Evolutionary conservation across 192 early-diverging fungal genomes (phyloP).

Genomic region (Neocallimastix lanati): DNA sequence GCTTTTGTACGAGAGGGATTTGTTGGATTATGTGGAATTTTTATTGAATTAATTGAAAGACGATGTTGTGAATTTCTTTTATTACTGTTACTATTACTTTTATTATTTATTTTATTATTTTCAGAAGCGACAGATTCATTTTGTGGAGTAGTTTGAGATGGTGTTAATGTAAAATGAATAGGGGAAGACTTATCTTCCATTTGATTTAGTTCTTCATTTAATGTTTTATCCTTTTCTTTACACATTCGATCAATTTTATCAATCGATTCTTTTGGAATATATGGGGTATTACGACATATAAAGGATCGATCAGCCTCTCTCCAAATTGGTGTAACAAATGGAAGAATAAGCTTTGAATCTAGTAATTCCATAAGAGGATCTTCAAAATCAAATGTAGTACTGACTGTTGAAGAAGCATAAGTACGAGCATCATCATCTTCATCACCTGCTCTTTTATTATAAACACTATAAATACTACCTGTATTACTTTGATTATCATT

Average conservation of each 20-base stretch:
- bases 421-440: background rate
- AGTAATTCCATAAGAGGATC: constrained; percentile 7
- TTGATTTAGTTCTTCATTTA: background rate
- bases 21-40: too few species aligned
- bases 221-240: background rate
- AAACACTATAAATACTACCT: background rate
- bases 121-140: too few species aligned
- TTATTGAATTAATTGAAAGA: too few species aligned
- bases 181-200: background rate
- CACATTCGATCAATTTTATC: background rate
- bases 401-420: background rate
- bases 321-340: constrained; percentile 7
- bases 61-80: too few species aligned
- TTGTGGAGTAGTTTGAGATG: background rate
- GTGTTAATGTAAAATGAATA: background rate
- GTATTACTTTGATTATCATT: background rate
- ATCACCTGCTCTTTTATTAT: too few species aligned
- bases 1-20: too few species aligned
- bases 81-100: too few species aligned
- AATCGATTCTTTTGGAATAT: background rate
- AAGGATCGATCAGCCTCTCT: constrained; percentile 1
- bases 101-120: too few species aligned
- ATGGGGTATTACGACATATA: background rate
- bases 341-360: constrained; percentile 6
- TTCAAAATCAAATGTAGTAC: background rate